Evolutionary conservation across 768 basidiomycete species (phyloP).

Genomic region (Boletus rex-veris): DNA sequence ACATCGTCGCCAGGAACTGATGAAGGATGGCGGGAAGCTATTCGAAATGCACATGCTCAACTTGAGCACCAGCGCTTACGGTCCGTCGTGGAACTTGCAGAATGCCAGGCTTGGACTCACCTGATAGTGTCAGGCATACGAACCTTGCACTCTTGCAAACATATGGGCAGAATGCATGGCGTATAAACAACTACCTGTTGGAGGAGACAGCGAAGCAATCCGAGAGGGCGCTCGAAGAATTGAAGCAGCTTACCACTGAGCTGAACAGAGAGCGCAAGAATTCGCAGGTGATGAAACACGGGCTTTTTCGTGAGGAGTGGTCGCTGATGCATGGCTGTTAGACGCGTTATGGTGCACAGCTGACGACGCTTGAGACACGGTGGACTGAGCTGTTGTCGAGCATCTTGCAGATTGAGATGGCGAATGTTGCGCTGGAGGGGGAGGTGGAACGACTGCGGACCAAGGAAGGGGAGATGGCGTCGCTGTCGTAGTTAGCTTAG

Average conservation of each 20-base stretch:
- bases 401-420: constrained; percentile 93
- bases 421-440: constrained; percentile 81
- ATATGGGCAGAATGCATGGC: constrained; percentile 89
- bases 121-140: constrained; percentile 53
- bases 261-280: constrained; percentile 90
- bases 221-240: constrained; percentile 70
- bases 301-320: background rate
- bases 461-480: constrained; percentile 60
- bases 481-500: constrained; percentile 13
- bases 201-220: constrained; percentile 72
- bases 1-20: constrained; percentile 58
- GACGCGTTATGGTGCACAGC: constrained; percentile 75
- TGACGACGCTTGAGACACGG: constrained; percentile 76
- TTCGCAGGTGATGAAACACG: constrained; percentile 50
- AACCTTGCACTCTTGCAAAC: constrained; percentile 81
- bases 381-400: constrained; percentile 93
- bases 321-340: constrained; percentile 29
- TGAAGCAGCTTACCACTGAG: constrained; percentile 76
- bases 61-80: constrained; percentile 81
- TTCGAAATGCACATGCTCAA: constrained; percentile 77
- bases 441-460: constrained; percentile 64
- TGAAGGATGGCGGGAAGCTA: constrained; percentile 70
- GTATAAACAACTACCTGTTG: constrained; percentile 84
- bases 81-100: constrained; percentile 36
- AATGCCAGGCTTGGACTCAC: background rate